Conservation (phyloP, 805 yeast genomes). For the Lipomyces chichibuensis region DNA sequence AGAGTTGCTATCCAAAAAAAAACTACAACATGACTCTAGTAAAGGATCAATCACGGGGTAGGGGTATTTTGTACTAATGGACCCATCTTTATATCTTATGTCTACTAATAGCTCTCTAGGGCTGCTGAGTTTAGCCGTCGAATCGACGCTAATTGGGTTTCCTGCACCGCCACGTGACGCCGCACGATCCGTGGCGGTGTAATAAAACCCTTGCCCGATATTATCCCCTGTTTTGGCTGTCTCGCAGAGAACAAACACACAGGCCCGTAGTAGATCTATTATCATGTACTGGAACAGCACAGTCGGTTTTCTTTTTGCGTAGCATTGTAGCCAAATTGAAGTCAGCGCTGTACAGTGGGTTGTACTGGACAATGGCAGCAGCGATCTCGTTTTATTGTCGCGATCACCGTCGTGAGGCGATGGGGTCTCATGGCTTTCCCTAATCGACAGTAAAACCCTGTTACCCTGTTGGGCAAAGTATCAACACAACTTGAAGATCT, state of each 20-base stretch:
- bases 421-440: neutral
- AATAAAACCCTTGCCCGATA: neutral
- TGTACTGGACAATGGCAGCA: neutral
- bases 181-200: conserved; percentile 2
- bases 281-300: neutral
- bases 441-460: neutral
- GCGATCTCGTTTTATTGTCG: neutral
- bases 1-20: neutral
- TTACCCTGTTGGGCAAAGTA: neutral
- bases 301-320: neutral
- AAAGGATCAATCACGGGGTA: neutral
- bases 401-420: neutral
- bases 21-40: neutral
- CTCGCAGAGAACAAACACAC: neutral
- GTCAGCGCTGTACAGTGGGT: too few relatives aligned
- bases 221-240: neutral
- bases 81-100: neutral
- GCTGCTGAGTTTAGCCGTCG: neutral
- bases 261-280: neutral
- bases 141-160: neutral
- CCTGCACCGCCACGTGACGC: conserved; percentile 4
- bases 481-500: neutral
- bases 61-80: neutral
- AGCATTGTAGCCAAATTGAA: too few relatives aligned
- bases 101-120: neutral